Evolutionary conservation across 73 alveolate species (phyloP), one percentile per base, ranked within the genome.

Genomic region (Vitrella brassicaformis): DNA sequence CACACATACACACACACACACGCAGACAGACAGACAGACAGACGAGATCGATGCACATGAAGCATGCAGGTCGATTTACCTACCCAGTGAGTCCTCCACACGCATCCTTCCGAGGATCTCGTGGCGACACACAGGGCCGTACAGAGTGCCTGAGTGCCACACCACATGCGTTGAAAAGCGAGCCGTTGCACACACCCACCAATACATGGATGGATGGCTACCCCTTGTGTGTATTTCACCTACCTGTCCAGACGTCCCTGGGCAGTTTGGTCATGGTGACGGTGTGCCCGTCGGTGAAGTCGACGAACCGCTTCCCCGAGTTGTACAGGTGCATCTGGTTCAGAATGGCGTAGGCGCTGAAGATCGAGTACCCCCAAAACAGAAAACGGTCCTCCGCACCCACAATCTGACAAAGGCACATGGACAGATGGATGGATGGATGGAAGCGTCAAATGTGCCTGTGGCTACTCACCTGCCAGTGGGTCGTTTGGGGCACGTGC

Each of bases 301-400:
- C 71, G 47, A 91, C 76, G 8, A 64, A 39, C 76, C 93, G 89
- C 72, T 69, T 79, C 47, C 97, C 97, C 28, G 67, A 64, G 45
- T 82, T 85, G 66, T 77, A 73, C 26, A 83, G 71, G 86, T 82
- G 30, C 74, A 39, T 47, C 9, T 32, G 79, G 78, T 91, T 91
- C 72, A 91, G 80, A 29, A 88, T 89, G 28, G 97, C 95, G 30
- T 86, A 90, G 28, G 91, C 94, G 31, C 89, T 76, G 72, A 84
- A 91, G 25, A 85, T 85, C 19, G 83, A 76, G 74, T 88, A 88
- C 73, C 92, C 89, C 68, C 73, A 71, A 56, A 47, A 75, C 66
- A 30, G 46, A 71, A 85, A 91, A 19, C 67, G 31, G 25, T 82
- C 84, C 46, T 90, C 76, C 27, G 95, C 94, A 30, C 97, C 97